Evolutionary conservation across 345 rosid species (phyloP).

Genomic region (Camelina neglecta): DNA sequence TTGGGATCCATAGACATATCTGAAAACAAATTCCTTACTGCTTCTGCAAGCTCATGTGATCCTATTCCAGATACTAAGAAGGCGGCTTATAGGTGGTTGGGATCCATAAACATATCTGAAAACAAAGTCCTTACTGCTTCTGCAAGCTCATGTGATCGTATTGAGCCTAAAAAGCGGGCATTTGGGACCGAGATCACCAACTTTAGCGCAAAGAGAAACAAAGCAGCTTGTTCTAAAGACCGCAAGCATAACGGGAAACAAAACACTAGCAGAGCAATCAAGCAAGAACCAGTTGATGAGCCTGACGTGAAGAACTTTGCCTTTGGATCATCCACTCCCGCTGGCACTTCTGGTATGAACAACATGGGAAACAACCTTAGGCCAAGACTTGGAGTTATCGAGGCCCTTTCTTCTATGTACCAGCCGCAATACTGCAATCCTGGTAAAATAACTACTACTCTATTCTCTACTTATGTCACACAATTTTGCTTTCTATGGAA

Average conservation of each 20-base stretch:
- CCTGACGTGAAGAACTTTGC: slow-evolving; percentile 48
- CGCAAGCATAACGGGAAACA: slow-evolving; percentile 40
- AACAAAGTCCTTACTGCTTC: slow-evolving; percentile 31
- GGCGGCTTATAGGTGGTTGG: slow-evolving; percentile 87
- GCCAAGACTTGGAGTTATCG: slow-evolving; percentile 49
- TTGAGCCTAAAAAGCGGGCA: slow-evolving; percentile 52
- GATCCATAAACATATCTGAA: slow-evolving; percentile 51
- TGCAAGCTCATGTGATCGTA: slow-evolving; percentile 32
- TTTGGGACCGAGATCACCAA: slow-evolving; percentile 75
- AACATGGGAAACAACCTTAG: slow-evolving; percentile 42
- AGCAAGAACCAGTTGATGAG: slow-evolving; percentile 39
- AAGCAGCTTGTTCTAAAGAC: slow-evolving; percentile 41
- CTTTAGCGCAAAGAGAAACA: slow-evolving; percentile 52
- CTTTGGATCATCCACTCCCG: slow-evolving; percentile 64
- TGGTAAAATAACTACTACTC: slow-evolving; percentile 50
- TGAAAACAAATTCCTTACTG: slow-evolving; percentile 26
- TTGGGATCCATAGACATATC: slow-evolving; percentile 58
- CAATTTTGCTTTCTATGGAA: slow-evolving; percentile 14
- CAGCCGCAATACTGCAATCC: slow-evolving; percentile 67
- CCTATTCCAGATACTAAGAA: slow-evolving; percentile 69
- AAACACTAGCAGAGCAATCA: slow-evolving; percentile 41
- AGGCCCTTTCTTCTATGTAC: slow-evolving; percentile 55
- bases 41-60: slow-evolving; percentile 23
- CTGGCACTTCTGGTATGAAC: slow-evolving; percentile 12
- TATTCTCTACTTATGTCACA: slow-evolving; percentile 2